These are phyloP conservation scores for Sporothrix globosa DNA, from an alignment of 2,329 filamentous ascomycete species.

Conservation along the genomic window DNA sequence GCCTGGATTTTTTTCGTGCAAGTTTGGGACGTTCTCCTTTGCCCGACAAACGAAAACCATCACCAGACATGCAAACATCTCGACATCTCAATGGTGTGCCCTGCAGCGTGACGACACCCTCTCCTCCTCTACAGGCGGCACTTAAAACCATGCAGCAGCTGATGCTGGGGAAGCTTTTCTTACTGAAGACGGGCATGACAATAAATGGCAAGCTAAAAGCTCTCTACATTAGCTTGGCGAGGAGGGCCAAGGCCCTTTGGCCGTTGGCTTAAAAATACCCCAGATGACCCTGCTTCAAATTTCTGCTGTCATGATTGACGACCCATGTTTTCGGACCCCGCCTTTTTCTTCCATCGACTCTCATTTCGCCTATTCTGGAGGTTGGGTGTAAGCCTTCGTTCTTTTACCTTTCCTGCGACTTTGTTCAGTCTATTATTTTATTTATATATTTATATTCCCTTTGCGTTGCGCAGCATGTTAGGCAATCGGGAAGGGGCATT, in stretches of 20 bases:
- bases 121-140: background rate
- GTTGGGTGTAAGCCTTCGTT: background rate
- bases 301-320: background rate
- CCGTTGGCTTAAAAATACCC: background rate
- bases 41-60: background rate
- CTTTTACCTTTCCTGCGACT: background rate
- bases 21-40: too few relatives aligned
- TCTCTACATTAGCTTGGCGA: background rate
- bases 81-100: background rate
- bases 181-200: background rate
- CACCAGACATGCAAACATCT: background rate
- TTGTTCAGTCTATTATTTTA: background rate
- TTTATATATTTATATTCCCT: background rate
- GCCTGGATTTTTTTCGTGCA: too few relatives aligned
- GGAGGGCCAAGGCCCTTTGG: too few relatives aligned
- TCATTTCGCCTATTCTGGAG: background rate
- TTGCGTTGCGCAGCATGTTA: background rate
- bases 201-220: background rate
- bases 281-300: constrained; percentile 14
- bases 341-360: background rate
- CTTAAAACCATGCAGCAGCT: background rate
- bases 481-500: too few relatives aligned
- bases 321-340: background rate
- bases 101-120: background rate
- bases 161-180: background rate